Conservation (phyloP, 495 filamentous ascomycete genomes). For the Xylaria scruposa region DNA sequence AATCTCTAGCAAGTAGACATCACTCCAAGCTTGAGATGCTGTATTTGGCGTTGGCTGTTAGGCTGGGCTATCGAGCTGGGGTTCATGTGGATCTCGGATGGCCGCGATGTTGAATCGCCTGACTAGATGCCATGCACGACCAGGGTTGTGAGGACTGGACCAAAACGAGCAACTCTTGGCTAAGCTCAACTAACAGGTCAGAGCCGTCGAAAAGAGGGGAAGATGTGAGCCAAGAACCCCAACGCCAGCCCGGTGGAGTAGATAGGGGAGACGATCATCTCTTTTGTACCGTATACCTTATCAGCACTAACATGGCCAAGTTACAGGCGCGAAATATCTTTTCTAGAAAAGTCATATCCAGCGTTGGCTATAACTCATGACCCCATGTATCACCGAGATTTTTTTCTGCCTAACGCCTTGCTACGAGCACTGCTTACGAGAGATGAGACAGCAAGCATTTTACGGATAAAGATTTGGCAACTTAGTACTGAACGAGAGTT, state of each 20-base stretch:
- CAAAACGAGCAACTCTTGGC: conserved; percentile 23
- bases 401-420: background rate
- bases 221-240: conserved; percentile 27
- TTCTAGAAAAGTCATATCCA: background rate
- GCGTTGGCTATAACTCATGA: background rate
- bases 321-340: background rate
- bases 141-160: conserved; percentile 16
- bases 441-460: background rate
- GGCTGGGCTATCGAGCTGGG: conserved; percentile 12
- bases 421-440: conserved; percentile 9
- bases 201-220: conserved; percentile 25
- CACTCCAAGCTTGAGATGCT: background rate
- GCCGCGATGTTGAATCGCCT: conserved; percentile 19
- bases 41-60: conserved; percentile 9
- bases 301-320: background rate
- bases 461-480: conserved; percentile 7
- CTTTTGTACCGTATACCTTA: background rate
- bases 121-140: conserved; percentile 26
- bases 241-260: conserved; percentile 18
- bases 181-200: conserved; percentile 19
- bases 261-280: background rate
- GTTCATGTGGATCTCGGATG: conserved; percentile 26
- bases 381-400: conserved; percentile 1
- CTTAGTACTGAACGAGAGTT: conserved; percentile 3
- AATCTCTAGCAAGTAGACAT: background rate